A percentile compares a stretch with the other conserved stretches of the same genome.
Evolutionary conservation across 441 rosid species (phyloP).

Genomic region (Erodium trifolium): DNA sequence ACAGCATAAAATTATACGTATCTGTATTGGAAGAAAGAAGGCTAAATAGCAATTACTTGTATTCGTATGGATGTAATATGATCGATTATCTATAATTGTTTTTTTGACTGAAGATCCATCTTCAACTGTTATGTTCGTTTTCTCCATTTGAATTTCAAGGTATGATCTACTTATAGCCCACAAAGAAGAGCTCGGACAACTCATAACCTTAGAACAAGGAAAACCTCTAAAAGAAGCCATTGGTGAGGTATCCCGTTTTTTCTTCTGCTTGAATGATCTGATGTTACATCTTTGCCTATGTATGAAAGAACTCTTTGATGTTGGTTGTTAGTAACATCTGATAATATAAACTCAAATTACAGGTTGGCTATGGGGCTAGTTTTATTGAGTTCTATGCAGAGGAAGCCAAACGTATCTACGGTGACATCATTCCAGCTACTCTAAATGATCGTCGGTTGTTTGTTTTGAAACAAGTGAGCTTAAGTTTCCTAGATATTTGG

Average conservation of each 20-base stretch:
- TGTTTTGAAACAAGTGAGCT: slow-evolving; percentile 76
- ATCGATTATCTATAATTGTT: slow-evolving; percentile 9
- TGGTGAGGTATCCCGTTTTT: slow-evolving; percentile 66
- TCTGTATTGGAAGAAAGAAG: neutral
- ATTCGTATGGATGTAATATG: neutral
- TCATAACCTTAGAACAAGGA: slow-evolving; percentile 94
- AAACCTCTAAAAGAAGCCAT: slow-evolving; percentile 86
- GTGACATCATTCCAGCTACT: slow-evolving; percentile 84
- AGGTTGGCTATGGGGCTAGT: slow-evolving; percentile 86
- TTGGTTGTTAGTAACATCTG: slow-evolving; percentile 25
- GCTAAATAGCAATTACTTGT: neutral
- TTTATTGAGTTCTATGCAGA: slow-evolving; percentile 87
- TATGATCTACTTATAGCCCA: slow-evolving; percentile 67
- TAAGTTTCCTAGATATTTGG: slow-evolving; percentile 5
- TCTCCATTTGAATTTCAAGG: slow-evolving; percentile 38
- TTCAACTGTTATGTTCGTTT: neutral
- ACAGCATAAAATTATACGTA: neutral
- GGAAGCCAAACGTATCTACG: slow-evolving; percentile 92
- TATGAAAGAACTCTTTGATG: slow-evolving; percentile 17
- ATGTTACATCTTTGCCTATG: slow-evolving; percentile 13
- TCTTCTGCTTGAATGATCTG: slow-evolving; percentile 20
- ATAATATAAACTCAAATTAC: slow-evolving; percentile 24
- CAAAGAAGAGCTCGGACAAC: slow-evolving; percentile 90
- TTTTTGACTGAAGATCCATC: neutral
- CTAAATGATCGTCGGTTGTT: slow-evolving; percentile 69